Conservation (phyloP, 163 green algal species). For the Prototheca cutis region DNA sequence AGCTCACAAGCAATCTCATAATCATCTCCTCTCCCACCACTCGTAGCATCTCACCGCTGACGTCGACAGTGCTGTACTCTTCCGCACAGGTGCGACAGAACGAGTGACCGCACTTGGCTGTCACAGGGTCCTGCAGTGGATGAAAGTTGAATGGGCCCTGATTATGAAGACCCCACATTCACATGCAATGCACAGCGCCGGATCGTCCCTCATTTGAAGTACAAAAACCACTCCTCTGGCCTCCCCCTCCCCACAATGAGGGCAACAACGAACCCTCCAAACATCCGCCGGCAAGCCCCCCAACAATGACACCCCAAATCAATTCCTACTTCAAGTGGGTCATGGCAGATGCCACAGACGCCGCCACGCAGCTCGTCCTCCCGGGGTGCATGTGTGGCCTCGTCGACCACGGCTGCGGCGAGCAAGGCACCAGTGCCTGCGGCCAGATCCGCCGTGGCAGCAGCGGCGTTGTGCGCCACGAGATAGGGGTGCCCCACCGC, state of each 20-base stretch:
- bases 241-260: too few relatives aligned
- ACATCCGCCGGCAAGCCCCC: too few relatives aligned
- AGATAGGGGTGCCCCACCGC: constrained; percentile 85
- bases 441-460: neutral
- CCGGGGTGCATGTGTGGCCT: neutral
- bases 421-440: neutral
- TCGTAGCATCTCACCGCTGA: too few relatives aligned
- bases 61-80: constrained; percentile 40
- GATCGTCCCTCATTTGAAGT: too few relatives aligned
- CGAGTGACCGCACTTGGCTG: constrained; percentile 48
- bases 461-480: constrained; percentile 51
- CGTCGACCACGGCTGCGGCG: neutral
- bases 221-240: too few relatives aligned
- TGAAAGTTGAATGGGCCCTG: too few relatives aligned
- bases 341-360: constrained; percentile 61
- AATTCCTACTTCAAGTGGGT: constrained; percentile 41
- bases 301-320: too few relatives aligned
- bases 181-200: too few relatives aligned
- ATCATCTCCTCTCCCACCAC: too few relatives aligned
- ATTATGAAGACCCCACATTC: too few relatives aligned
- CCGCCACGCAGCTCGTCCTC: neutral
- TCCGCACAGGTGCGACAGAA: constrained; percentile 70
- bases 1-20: too few relatives aligned
- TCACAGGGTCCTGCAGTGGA: constrained; percentile 37
- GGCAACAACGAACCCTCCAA: too few relatives aligned